Evolutionary conservation across 805 yeast genomes (phyloP).

Genomic region (Cyberlindnera euphorbiiphila): DNA sequence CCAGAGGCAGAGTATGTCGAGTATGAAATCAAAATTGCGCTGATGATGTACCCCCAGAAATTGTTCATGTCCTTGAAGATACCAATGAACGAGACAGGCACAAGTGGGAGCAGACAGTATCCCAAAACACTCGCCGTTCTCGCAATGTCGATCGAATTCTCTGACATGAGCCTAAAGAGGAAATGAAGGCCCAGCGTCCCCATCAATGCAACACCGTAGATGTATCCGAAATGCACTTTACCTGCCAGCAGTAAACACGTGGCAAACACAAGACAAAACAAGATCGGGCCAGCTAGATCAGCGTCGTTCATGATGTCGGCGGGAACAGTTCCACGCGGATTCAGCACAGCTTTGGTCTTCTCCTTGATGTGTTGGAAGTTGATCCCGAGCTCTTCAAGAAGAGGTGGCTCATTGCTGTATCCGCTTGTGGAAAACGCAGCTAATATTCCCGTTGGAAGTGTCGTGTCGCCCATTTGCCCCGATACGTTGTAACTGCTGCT

Average conservation of each 20-base stretch:
- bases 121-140: slow-evolving; percentile 92
- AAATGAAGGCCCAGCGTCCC: slow-evolving; percentile 85
- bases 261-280: slow-evolving; percentile 86
- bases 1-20: slow-evolving; percentile 93
- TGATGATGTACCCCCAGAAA: slow-evolving; percentile 63
- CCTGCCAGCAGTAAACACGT: slow-evolving; percentile 79
- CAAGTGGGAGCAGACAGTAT: slow-evolving; percentile 88
- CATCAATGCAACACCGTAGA: slow-evolving; percentile 91
- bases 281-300: slow-evolving; percentile 92
- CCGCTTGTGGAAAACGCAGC: slow-evolving; percentile 94
- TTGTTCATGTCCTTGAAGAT: slow-evolving; percentile 63
- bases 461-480: slow-evolving; percentile 30
- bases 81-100: slow-evolving; percentile 68
- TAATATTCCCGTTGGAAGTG: slow-evolving; percentile 67
- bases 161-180: slow-evolving; percentile 84
- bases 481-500: slow-evolving; percentile 14
- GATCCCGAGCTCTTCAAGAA: slow-evolving; percentile 89
- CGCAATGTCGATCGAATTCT: slow-evolving; percentile 43
- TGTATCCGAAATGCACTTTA: slow-evolving; percentile 93
- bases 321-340: slow-evolving; percentile 61
- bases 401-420: slow-evolving; percentile 91
- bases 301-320: slow-evolving; percentile 81
- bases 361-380: slow-evolving; percentile 82
- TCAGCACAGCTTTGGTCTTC: slow-evolving; percentile 82
- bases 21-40: slow-evolving; percentile 74